phyloP scores from a whole-genome alignment of 23 red algal genomes.

The Pyropia haitanensis region DNA sequence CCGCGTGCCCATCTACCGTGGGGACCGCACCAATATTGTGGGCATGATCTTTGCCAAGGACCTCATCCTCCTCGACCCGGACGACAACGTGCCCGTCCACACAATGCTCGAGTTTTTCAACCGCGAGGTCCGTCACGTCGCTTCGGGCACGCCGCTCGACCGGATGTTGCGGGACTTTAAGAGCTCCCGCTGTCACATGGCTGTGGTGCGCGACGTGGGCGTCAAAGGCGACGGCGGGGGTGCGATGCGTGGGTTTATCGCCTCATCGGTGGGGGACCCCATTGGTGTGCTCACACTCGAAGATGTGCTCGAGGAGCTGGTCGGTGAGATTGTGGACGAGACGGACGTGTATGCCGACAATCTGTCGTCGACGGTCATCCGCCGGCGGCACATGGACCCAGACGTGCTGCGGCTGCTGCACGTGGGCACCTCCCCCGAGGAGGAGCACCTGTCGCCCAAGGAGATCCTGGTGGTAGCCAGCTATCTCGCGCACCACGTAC shows the following conservation, averaged over 20 bases:
- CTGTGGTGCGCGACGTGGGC: conserved; percentile 51
- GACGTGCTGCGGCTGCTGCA: conserved; percentile 78
- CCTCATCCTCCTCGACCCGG: conserved; percentile 90
- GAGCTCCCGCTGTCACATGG: conserved; percentile 79
- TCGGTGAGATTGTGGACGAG: conserved; percentile 97
- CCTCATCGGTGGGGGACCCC: no score
- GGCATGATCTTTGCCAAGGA: conserved; percentile 94
- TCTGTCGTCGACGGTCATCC: conserved; percentile 37
- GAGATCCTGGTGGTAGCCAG: conserved; percentile 49
- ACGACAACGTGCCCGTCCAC: conserved; percentile 76
- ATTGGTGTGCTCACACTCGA: conserved; percentile 91
- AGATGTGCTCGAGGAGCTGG: conserved; percentile 96
- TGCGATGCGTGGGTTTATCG: conserved; percentile 3
- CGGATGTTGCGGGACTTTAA: conserved; percentile 85
- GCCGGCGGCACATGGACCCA: conserved; percentile 63
- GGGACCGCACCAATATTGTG: conserved; percentile 67
- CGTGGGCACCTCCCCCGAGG: conserved; percentile 19
- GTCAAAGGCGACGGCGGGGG: conserved; percentile 22
- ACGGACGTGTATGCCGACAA: conserved; percentile 96
- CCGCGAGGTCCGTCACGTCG: conserved; percentile 48
- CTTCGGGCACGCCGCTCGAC: conserved; percentile 46
- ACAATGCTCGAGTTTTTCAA: conserved; percentile 66
- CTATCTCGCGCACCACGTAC: conserved; percentile 51
- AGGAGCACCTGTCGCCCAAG: conserved; percentile 49
- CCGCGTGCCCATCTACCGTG: conserved; percentile 75